Evolutionary conservation across 192 early-diverging fungal species (phyloP).

Genomic region (Entomortierella lignicola): DNA sequence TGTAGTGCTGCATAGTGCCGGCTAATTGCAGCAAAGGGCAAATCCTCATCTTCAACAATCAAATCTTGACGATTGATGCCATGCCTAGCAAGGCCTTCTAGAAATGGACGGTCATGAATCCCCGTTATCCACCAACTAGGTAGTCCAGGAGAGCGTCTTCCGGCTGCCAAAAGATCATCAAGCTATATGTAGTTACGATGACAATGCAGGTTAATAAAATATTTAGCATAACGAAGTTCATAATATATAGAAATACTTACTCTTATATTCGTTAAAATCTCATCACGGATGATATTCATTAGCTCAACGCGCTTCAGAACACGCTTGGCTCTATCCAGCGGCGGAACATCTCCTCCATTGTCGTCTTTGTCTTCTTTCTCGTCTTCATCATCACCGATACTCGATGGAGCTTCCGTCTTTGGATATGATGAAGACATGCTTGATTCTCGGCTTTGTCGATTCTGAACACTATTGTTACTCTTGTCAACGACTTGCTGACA

Average conservation of each 20-base stretch:
- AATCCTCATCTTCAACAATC: slow-evolving; percentile 65
- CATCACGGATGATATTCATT: slow-evolving; percentile 75
- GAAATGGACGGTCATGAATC: slow-evolving; percentile 73
- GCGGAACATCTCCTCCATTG: slow-evolving; percentile 59
- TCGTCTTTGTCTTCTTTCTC: slow-evolving; percentile 51
- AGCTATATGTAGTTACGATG: slow-evolving; percentile 25
- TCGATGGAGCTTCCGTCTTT: slow-evolving; percentile 38
- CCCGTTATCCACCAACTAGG: slow-evolving; percentile 81
- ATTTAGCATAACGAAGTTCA: neutral
- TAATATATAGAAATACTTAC: slow-evolving; percentile 5
- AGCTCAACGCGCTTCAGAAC: slow-evolving; percentile 74
- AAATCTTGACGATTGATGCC: slow-evolving; percentile 77
- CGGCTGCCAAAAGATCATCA: slow-evolving; percentile 53
- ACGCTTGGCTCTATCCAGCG: slow-evolving; percentile 75
- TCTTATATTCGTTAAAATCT: slow-evolving; percentile 64
- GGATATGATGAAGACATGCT: slow-evolving; percentile 54
- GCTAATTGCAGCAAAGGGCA: slow-evolving; percentile 62
- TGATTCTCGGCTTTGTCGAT: slow-evolving; percentile 35
- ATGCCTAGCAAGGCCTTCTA: slow-evolving; percentile 76
- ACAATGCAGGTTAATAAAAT: neutral
- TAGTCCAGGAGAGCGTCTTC: slow-evolving; percentile 63
- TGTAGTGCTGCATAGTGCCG: slow-evolving; percentile 24
- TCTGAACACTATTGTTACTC: slow-evolving; percentile 52
- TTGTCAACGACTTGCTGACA: slow-evolving; percentile 71
- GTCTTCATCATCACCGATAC: slow-evolving; percentile 20